phyloP scores from a whole-genome alignment of 2,329 filamentous ascomycete species.

The Ascochyta koolunga region DNA sequence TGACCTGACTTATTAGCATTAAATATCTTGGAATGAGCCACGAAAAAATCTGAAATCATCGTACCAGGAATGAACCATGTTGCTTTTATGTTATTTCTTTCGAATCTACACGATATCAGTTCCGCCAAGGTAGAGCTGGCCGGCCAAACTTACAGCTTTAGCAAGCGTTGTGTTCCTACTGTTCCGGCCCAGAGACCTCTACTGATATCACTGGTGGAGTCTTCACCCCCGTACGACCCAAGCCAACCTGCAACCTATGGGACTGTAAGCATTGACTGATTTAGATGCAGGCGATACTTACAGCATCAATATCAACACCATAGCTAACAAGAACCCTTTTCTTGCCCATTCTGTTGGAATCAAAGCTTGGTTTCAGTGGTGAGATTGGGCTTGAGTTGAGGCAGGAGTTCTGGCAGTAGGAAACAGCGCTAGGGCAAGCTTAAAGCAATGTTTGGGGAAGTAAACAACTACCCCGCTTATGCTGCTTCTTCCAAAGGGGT shows the following conservation, averaged over 20 bases:
- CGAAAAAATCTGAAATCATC: background rate
- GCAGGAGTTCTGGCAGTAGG: background rate
- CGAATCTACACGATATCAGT: background rate
- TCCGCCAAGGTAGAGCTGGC: background rate
- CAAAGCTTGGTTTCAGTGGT: too few species aligned
- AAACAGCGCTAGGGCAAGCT: background rate
- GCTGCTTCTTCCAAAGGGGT: background rate
- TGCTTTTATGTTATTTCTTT: constrained; percentile 62
- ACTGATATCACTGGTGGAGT: constrained; percentile 73
- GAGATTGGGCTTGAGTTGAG: background rate
- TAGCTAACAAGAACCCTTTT: constrained; percentile 64
- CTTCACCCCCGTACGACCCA: constrained; percentile 74
- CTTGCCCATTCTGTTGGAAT: constrained; percentile 45
- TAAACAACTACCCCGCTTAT: constrained; percentile 12
- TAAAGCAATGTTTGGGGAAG: constrained; percentile 1
- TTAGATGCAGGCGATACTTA: background rate
- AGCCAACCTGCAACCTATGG: constrained; percentile 66
- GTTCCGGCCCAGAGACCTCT: constrained; percentile 74
- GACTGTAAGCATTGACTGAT: background rate
- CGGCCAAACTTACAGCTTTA: constrained; percentile 62
- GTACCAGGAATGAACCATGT: constrained; percentile 65
- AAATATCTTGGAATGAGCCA: too few species aligned
- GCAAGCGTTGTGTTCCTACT: constrained; percentile 68
- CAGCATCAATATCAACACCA: constrained; percentile 72
- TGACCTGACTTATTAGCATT: constrained; percentile 46